phyloP scores from a whole-genome alignment of 495 filamentous ascomycete genomes.

The Rhizodiscina lignyota region DNA sequence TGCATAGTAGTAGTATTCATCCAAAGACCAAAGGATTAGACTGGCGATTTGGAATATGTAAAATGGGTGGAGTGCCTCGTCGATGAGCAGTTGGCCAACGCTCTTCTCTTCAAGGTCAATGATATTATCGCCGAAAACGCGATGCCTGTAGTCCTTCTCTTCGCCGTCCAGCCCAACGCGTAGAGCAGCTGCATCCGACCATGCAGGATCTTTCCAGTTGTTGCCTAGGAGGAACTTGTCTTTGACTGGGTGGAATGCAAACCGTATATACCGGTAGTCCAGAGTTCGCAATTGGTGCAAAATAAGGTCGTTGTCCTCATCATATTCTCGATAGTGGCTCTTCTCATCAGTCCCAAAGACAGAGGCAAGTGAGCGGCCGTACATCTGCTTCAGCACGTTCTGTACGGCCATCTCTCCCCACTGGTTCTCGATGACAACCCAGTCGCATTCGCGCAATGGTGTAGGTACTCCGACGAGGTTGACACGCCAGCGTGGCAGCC shows the following conservation, averaged over 20 bases:
- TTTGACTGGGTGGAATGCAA: constrained; percentile 74
- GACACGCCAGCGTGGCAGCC: constrained; percentile 79
- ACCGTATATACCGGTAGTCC: constrained; percentile 85
- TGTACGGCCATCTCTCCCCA: constrained; percentile 80
- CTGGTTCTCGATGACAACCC: constrained; percentile 89
- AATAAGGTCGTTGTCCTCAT: constrained; percentile 77
- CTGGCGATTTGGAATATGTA: constrained; percentile 97
- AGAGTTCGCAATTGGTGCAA: constrained; percentile 53
- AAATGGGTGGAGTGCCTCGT: constrained; percentile 96
- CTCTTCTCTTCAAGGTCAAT: constrained; percentile 88
- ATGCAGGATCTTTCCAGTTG: constrained; percentile 84
- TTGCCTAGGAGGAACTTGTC: constrained; percentile 76
- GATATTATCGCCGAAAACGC: constrained; percentile 73
- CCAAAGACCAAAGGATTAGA: constrained; percentile 83
- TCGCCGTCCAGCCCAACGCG: constrained; percentile 79
- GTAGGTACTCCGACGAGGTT: constrained; percentile 50
- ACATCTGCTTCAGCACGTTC: constrained; percentile 43
- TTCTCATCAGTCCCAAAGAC: constrained; percentile 60
- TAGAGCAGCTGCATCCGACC: constrained; percentile 62
- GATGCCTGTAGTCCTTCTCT: constrained; percentile 66
- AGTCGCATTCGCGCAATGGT: constrained; percentile 55
- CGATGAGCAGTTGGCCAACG: constrained; percentile 62
- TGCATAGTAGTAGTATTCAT: constrained; percentile 96
- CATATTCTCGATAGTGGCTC: constrained; percentile 28
- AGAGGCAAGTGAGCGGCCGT: constrained; percentile 69